These are phyloP conservation scores for Tuber indicum DNA, from an alignment of 495 filamentous ascomycete species.

Conservation along the genomic window DNA sequence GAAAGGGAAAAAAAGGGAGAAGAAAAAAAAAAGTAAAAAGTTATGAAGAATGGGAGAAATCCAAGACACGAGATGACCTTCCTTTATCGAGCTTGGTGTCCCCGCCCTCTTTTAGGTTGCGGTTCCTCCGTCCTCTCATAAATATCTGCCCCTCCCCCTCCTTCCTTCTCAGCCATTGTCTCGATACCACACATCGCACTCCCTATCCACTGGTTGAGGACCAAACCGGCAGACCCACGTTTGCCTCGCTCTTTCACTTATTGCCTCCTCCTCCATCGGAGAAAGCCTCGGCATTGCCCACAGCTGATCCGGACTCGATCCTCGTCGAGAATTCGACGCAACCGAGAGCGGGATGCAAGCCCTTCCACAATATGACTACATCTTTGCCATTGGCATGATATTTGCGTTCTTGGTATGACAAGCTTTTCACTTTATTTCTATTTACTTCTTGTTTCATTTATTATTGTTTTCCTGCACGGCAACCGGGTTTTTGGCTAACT, in stretches of 20 bases:
- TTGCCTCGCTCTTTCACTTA: background rate
- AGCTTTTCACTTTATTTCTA: background rate
- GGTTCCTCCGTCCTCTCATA: background rate
- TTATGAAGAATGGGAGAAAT: background rate
- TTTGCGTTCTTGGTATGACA: slow-evolving; percentile 59
- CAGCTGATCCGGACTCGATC: background rate
- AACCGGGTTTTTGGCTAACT: background rate
- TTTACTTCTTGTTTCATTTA: slow-evolving; percentile 14
- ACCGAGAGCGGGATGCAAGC: slow-evolving; percentile 15
- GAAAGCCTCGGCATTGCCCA: background rate
- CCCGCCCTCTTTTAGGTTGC: background rate
- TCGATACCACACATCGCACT: background rate
- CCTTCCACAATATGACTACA: slow-evolving; percentile 58
- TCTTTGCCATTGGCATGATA: slow-evolving; percentile 69
- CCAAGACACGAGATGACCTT: background rate
- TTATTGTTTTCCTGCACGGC: background rate
- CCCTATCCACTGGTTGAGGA: background rate
- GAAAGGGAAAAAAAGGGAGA: background rate
- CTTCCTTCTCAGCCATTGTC: background rate
- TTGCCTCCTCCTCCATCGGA: background rate
- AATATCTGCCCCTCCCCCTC: slow-evolving; percentile 2
- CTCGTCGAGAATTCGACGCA: background rate
- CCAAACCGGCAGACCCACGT: background rate
- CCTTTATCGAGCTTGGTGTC: background rate
- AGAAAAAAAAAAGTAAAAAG: background rate